Base-by-base conservation (phyloP, 2,329 filamentous ascomycete genomes). In the Botrytis porri region DNA sequence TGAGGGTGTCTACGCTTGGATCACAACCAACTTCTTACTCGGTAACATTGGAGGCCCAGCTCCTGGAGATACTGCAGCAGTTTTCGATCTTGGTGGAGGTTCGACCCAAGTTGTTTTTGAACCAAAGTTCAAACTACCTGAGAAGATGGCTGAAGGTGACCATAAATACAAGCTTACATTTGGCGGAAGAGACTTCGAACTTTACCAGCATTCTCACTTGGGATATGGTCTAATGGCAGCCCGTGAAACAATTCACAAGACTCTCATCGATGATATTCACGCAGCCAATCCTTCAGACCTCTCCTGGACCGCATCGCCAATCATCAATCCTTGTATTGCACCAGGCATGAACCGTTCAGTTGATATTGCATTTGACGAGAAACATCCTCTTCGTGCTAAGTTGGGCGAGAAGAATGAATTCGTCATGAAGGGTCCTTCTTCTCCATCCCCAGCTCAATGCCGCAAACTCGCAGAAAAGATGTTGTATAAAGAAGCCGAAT, bases 61-160 rank as follows among this genome's bases (percentile, higher is more conserved):
- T 81, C 90, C 95, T 82, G 94, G 89, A 75, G 92, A 94, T 69
- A 98, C 96, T 2, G 97, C 96, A 59, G 96, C 96, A 69, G 90
- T 98, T 74, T 97, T 99, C 80, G 96, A 99, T 81, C 91, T 99
- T 66, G 96, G 96, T 76, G 96, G 96, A 79, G 96, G 96, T 71
- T 98, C 95, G 35, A 99, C 97, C 22, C 96, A 99, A 85, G 98
- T 99, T 81, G 97, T 99, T 77, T 99, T 98, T 83, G 90, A 99
- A 85, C 97, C 97, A 35, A 97, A 92, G 69, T 99, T 97, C 84
- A 92, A 93, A 81, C 92, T 98, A 86, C 95, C 95, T 0, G 91
- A 93, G 81, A 92, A 91, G 82, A 88, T 99, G 79, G 88, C 91
- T 29, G 92, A 95, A 61, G 96, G 96, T 73, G 95, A 98, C 81